These are phyloP conservation scores for Begonia loranthoides DNA, from an alignment of 306 rosid species.

Conservation along the genomic window DNA sequence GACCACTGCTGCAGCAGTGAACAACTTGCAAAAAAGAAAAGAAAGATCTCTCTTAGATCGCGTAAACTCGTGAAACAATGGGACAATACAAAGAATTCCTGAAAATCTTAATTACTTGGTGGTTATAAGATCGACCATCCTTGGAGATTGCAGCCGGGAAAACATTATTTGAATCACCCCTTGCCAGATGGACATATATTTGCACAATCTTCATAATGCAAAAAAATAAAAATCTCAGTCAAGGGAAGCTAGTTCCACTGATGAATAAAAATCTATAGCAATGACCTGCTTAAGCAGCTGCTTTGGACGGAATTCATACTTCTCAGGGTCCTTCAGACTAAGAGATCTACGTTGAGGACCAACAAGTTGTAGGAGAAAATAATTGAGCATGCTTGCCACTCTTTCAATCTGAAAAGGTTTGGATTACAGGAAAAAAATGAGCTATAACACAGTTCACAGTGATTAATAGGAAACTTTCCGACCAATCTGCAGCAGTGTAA, in stretches of 20 bases:
- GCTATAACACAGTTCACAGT: background rate
- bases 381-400: slow-evolving; percentile 99
- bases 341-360: slow-evolving; percentile 98
- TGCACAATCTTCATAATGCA: slow-evolving; percentile 59
- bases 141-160: slow-evolving; percentile 89
- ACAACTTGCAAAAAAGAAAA: slow-evolving; percentile 55
- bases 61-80: too few relatives aligned
- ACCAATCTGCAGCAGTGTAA: too few relatives aligned
- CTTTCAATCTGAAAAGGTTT: slow-evolving; percentile 59
- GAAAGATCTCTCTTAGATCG: too few relatives aligned
- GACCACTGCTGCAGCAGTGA: slow-evolving; percentile 80
- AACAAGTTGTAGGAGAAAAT: slow-evolving; percentile 85
- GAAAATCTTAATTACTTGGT: slow-evolving; percentile 41
- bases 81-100: background rate
- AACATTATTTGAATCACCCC: slow-evolving; percentile 61
- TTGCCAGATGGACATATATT: slow-evolving; percentile 83
- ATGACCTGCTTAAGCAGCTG: slow-evolving; percentile 89
- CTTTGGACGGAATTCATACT: slow-evolving; percentile 93
- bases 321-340: slow-evolving; percentile 90
- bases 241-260: too few relatives aligned
- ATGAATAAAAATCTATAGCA: background rate
- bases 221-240: background rate
- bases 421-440: background rate
- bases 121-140: slow-evolving; percentile 97
- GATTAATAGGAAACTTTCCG: background rate